Base-by-base conservation (phyloP, 1,284 basidiomycete species). In the Schizophyllum commune region DNA sequence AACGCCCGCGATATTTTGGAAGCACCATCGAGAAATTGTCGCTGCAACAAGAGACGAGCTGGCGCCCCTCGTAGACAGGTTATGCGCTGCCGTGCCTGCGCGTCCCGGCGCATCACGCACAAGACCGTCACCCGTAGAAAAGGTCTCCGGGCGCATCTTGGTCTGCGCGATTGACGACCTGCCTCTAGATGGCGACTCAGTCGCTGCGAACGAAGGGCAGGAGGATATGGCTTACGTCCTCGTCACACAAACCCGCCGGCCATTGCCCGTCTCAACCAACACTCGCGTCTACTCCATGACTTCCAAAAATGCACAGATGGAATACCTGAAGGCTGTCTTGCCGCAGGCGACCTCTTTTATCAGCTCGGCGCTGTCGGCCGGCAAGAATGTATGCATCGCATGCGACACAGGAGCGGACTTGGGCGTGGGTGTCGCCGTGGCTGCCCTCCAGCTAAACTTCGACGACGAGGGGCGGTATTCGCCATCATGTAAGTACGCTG, bases 1-100 rank as follows among this genome's bases (percentile, higher is more conserved):
- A 21, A 58, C 86, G 0, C 91, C 94, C 0, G 67, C 74, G 8
- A 62, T 87, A 11, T 95, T 89, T 69, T 96, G 94, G 94, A 66
- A 67, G 34, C 72, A 91, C 67, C 74, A 75, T 21, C 67, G 75
- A 0, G 64, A 66, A 13, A 75, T 95, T n/a, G 72, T 93, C 13
- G 55, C 68, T 0, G 72, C 73, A 6, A 64, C 68, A 4, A 77
- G 87, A n/a, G 67, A 72, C 0, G 76, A 79, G 0, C 75, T 92
- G 6, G 75, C 79, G 7, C 68, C 68, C 4, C 61, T 86, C 1
- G 77, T 93, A 11, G 68, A 69, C 1, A 66, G 67, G 0, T 66
- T 92, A 6, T 74, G 86, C 5, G 68, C 69, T 0, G 56, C 63
- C 33, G 56, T 21, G 55, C 58, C 15, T 56, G 7, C 20, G 59